Evolutionary conservation across 2,329 filamentous ascomycete genomes (phyloP), one percentile per base, ranked within the genome.

Genomic region (Aspergillus ruber): DNA sequence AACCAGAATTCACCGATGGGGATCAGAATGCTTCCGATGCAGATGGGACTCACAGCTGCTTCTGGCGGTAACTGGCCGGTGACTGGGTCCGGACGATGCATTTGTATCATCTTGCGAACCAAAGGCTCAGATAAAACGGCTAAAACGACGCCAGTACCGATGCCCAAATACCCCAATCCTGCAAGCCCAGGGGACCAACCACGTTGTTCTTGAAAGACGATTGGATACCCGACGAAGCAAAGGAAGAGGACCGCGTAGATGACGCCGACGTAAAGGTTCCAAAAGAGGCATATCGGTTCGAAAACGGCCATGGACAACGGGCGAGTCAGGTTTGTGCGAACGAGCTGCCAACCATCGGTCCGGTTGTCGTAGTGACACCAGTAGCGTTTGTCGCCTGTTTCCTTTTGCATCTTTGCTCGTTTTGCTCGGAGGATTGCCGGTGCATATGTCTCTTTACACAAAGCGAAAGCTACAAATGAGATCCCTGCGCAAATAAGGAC

Each of bases 221-320:
- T 83, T 0, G 87, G 87, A 61, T 90, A 90, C 10, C 85, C 86
- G 13, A 91, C 83, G 68, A 93, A 93, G 68, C 86, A 90, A 18
- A 91, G 79, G 59, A 89, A 89, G 2, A 93, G 71, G n/a, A 90
- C 86, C 12, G 81, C 85, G 61, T 93, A 93, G 20, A 91, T 80
- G 17, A 90, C 67, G 0, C 85, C 76, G 46, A 83, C 76, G 54
- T 82, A 82, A 7, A 80, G 56, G 56, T 82, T 75, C 78, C 79
- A 88, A 58, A 78, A 79, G 9, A 88, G 82, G 72, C 84, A 88
- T 45, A 91, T 91, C 0, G 88, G 88, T 60, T 93, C 88, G 0
- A 15, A 81, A 76, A 58, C 41, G 8, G 50, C 45, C 58, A 93
- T 78, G 1, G 82, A 67, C 46, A 91, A 82, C 0, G 88, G 88